These are phyloP conservation scores for Pleurotus eryngii DNA, from an alignment of 768 basidiomycete species.

Conservation along the genomic window DNA sequence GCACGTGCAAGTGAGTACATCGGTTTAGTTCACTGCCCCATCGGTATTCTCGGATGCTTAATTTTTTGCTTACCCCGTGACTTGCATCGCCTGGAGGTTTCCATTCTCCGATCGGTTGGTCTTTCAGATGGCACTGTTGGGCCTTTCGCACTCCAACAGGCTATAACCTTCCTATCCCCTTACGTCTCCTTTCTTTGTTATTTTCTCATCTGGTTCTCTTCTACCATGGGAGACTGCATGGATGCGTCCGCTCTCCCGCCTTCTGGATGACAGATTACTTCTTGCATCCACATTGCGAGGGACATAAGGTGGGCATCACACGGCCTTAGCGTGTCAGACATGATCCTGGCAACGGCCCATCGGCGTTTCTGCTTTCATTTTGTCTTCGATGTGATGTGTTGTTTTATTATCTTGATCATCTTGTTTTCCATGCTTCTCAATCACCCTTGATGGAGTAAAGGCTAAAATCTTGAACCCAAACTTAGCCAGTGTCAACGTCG, in stretches of 20 bases:
- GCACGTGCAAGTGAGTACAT: conserved; percentile 62
- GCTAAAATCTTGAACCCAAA: conserved; percentile 13
- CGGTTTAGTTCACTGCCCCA: neutral
- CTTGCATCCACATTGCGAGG: neutral
- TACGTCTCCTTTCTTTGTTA: neutral
- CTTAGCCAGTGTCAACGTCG: conserved; percentile 70
- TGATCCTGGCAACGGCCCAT: too few species aligned
- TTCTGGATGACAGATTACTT: neutral
- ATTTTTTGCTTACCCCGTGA: neutral
- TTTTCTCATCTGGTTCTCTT: neutral
- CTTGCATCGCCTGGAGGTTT: neutral
- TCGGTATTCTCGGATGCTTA: neutral
- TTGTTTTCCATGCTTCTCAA: conserved; percentile 10
- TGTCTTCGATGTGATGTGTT: too few species aligned
- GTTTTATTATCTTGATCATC: neutral
- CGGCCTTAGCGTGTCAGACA: conserved; percentile 1
- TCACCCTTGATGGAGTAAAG: conserved; percentile 13
- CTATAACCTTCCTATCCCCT: neutral
- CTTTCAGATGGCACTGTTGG: too few species aligned
- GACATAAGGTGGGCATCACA: neutral
- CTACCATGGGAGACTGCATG: neutral
- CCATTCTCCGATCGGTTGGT: neutral
- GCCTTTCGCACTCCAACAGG: neutral
- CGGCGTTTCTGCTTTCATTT: too few species aligned
- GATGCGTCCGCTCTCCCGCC: neutral